These are phyloP conservation scores for Botrytis deweyae DNA, from an alignment of 2,329 filamentous ascomycete genomes.

Conservation along the genomic window DNA sequence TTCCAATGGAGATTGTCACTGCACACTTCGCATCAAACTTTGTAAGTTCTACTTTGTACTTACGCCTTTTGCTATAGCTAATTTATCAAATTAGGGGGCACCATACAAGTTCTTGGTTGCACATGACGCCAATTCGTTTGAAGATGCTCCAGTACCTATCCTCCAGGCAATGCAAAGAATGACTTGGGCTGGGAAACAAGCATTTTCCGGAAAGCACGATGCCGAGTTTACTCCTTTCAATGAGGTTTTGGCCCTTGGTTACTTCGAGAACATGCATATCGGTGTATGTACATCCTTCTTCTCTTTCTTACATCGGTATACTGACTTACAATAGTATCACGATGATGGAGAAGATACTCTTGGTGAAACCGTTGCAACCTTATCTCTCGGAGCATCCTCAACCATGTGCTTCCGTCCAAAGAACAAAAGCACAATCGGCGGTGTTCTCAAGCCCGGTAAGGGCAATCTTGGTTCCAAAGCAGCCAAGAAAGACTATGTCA, in stretches of 20 bases:
- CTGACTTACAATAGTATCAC: slow-evolving; percentile 50
- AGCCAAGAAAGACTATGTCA: slow-evolving; percentile 39
- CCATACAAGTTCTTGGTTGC: slow-evolving; percentile 65
- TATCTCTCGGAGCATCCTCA: slow-evolving; percentile 51
- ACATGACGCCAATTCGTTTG: slow-evolving; percentile 51
- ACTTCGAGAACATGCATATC: slow-evolving; percentile 60
- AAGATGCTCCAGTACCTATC: slow-evolving; percentile 49
- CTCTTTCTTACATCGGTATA: not conserved
- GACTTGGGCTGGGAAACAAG: slow-evolving; percentile 50
- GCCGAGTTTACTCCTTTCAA: slow-evolving; percentile 49
- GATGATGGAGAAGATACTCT: slow-evolving; percentile 65
- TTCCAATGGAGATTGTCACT: slow-evolving; percentile 48
- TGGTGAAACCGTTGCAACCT: slow-evolving; percentile 60
- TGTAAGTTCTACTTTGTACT: slow-evolving; percentile 38
- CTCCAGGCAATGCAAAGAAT: slow-evolving; percentile 52
- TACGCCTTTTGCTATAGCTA: not conserved
- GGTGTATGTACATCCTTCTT: slow-evolving; percentile 43
- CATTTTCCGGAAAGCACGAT: not conserved
- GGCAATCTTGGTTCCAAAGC: slow-evolving; percentile 26
- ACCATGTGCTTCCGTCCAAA: slow-evolving; percentile 61
- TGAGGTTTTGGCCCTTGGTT: slow-evolving; percentile 58
- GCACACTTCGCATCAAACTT: slow-evolving; percentile 52
- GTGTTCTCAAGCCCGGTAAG: not conserved
- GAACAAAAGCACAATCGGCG: slow-evolving; percentile 35
- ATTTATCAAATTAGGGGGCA: slow-evolving; percentile 49